Evolutionary conservation across 495 filamentous ascomycete species (phyloP), one percentile per base, ranked within the genome.

Genomic region (Podospora anserina): DNA sequence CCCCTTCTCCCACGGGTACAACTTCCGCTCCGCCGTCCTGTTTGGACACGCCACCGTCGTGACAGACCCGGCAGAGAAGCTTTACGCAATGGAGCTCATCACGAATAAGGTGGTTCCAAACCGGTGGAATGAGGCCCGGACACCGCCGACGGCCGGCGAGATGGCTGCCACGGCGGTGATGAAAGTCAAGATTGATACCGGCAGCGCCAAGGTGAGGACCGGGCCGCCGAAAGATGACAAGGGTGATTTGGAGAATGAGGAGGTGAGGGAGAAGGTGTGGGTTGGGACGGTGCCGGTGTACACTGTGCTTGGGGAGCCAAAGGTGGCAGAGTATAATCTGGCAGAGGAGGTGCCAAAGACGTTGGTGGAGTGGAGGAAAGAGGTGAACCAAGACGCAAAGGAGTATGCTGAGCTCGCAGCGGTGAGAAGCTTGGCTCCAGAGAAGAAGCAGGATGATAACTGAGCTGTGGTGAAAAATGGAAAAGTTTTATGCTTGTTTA

Each of bases 11-110:
- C 92, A 96, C 81, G 91, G 85, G 76, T 94, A 91, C 82, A 97
- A 97, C 81, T 97, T 95, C 81, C 92, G 92, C 73, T 92, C 89
- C 56, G 93, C 91, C 6, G 79, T 91, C 18, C 82, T 96, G 28
- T 91, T 93, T 74, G 93, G 94, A 5, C 86, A 88, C 74, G 94
- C 91, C 15, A 78, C 72, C 1, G 73, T 90, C 11, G 92, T 97
- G 23, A 85, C 83, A 18, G 86, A 88, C 65, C 74, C 78, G 2
- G 86, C 82, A 6, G 93, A 97, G 77, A 93, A 94, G 75, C 76
- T 91, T 5, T 97, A 86, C 81, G 94, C 93, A 1, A 91, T 97
- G 90, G 78, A 90, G 69, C 78, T 92, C 26, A 87, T 97, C 70
- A 97, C 94, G 5, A 85, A 97, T 75, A 83, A 84, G 7, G 86